Evolutionary conservation across 208 protist genomes (phyloP).

Genomic region (Trypanosomatidae sp.): DNA sequence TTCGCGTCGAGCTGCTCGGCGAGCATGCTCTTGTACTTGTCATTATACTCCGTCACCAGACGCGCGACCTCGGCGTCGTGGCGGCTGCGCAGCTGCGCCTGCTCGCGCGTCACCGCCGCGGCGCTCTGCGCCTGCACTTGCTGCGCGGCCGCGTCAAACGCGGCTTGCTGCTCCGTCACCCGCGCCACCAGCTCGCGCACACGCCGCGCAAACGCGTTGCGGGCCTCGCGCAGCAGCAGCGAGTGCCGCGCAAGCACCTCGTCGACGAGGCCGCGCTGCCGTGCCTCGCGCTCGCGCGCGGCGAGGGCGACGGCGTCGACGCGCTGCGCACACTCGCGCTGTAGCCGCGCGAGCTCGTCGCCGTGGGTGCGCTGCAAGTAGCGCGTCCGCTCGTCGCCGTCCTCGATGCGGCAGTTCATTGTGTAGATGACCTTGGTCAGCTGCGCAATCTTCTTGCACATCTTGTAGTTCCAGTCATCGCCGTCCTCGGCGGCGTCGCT

Average conservation of each 20-base stretch:
- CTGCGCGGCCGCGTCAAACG: conserved; percentile 24
- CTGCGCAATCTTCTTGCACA: conserved; percentile 96
- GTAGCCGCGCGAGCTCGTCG: conserved; percentile 70
- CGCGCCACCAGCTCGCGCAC: conserved; percentile 13
- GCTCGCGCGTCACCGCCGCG: not conserved
- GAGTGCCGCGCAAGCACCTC: conserved; percentile 9
- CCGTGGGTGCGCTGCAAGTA: conserved; percentile 59
- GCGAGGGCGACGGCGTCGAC: conserved; percentile 17
- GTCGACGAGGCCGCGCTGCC: conserved; percentile 3
- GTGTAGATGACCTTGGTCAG: conserved; percentile 96
- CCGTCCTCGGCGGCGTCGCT: conserved; percentile 9
- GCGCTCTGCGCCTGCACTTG: conserved; percentile 7
- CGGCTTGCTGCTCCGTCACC: conserved; percentile 17
- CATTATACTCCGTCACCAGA: conserved; percentile 87
- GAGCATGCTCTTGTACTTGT: conserved; percentile 88
- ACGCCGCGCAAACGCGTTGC: conserved; percentile 18
- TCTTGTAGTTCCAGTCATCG: conserved; percentile 86
- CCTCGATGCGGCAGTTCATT: conserved; percentile 91
- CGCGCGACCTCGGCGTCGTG: conserved; percentile 62
- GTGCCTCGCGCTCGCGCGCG: conserved; percentile 11
- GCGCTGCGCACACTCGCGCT: conserved; percentile 48
- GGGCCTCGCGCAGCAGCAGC: conserved; percentile 15
- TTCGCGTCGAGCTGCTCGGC: conserved; percentile 73
- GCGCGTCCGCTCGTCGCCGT: conserved; percentile 78
- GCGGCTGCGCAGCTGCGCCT: conserved; percentile 8